Base-by-base conservation (phyloP, 176 grass and related monocot genomes). In the Carex kokanica region DNA sequence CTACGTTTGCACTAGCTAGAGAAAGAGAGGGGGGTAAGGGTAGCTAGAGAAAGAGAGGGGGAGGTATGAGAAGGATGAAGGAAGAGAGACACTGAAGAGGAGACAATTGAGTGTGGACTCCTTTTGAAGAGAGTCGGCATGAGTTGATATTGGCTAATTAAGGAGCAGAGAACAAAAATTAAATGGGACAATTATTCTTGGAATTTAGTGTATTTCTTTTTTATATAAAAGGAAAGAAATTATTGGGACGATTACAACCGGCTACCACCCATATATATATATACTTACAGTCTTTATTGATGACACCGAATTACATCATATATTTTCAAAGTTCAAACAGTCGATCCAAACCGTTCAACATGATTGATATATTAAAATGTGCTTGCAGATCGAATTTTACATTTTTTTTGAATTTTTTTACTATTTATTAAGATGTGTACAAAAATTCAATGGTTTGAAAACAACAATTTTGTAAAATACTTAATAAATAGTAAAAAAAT, bases 61-160 rank as follows among this genome's bases (percentile, higher is more conserved):
- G 2, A 4, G 64, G 5, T 8, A 0, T 47, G 41, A 25, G 71
- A 74, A 74, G 18, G 70, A 77, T 55, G 8, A 8, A 73, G 14
- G n/a, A 54, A 31, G 73, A 56, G 20, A 73, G 73, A 77, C 21
- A 27, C 1, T 23, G 23, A 15, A 82, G 58, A 7, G 2, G 79
- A 24, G 79, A 82, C 34, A 82, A 67, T 8, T 45, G 57, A 66
- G 80, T 64, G 38, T 68, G 61, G 61, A 82, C 43, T 82, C 61
- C 6, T 63, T 82, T 82, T 82, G 61, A 82, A 82, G 60, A 51
- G 80, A 65, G 38, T 67, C 80, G 16, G 47, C 53, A 18, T 15
- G 40, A 21, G 41, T 17, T 67, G n/a, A 67, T 66, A 49, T 65
- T 52, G 36, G 80, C 21, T 29, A 67, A 31, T 56, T 56, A 78